phyloP scores from a whole-genome alignment of 2,329 filamentous ascomycete species.

The Emmonsia crescens region DNA sequence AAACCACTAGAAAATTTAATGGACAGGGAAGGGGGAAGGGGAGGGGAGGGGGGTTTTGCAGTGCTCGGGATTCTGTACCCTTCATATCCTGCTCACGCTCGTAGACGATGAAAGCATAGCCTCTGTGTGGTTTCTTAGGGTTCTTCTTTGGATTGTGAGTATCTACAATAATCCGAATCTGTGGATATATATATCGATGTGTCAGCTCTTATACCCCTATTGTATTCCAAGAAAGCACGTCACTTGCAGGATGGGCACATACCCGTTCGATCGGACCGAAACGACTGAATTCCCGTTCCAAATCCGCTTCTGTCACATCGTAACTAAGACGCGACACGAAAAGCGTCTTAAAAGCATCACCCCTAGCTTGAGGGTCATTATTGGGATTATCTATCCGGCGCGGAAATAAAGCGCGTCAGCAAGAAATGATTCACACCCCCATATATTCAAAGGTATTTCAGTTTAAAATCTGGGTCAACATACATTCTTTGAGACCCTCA shows the following conservation, averaged over 20 bases:
- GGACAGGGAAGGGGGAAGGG: constrained; percentile 11
- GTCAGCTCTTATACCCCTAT: constrained; percentile 13
- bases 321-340: constrained; percentile 88
- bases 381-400: constrained; percentile 57
- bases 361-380: constrained; percentile 78
- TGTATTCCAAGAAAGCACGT: neutral
- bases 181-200: constrained; percentile 13
- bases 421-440: neutral
- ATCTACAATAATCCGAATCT: constrained; percentile 84
- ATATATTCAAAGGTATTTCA: neutral
- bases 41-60: constrained; percentile 31
- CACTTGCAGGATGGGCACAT: constrained; percentile 23
- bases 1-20: neutral
- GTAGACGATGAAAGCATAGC: constrained; percentile 95
- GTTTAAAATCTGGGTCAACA: constrained; percentile 14
- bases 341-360: constrained; percentile 89
- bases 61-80: constrained; percentile 51
- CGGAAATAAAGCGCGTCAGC: constrained; percentile 1
- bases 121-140: constrained; percentile 70
- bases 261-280: constrained; percentile 92
- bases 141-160: constrained; percentile 68
- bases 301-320: constrained; percentile 74
- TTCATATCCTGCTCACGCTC: constrained; percentile 98
- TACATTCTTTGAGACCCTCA: constrained; percentile 57
- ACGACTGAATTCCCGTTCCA: constrained; percentile 86